phyloP scores from a whole-genome alignment of 1,139 yeast genomes.

The Wickerhamomyces sp. region DNA sequence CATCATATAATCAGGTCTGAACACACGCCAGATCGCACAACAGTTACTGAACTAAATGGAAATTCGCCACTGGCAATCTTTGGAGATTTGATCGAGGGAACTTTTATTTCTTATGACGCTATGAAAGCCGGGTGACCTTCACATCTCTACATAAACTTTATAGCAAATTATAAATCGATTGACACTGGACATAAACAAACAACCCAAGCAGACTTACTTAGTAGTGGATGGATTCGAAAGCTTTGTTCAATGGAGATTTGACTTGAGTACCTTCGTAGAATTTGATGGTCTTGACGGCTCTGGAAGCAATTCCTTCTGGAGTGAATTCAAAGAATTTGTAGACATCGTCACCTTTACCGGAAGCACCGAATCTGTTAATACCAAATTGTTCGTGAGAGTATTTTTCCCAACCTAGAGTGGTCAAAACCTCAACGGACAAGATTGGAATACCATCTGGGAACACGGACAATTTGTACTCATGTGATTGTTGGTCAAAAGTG shows the following conservation, averaged over 20 bases:
- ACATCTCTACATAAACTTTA: no score
- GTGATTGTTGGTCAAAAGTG: slow-evolving; percentile 81
- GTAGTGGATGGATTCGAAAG: slow-evolving; percentile 40
- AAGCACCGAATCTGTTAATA: slow-evolving; percentile 94
- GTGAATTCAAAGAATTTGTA: slow-evolving; percentile 88
- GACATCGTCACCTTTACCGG: slow-evolving; percentile 84
- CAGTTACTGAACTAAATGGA: no score
- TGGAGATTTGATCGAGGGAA: no score
- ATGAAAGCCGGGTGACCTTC: no score
- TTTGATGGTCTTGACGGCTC: slow-evolving; percentile 74
- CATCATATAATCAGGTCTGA: no score
- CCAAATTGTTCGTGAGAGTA: slow-evolving; percentile 98
- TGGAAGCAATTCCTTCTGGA: slow-evolving; percentile 85
- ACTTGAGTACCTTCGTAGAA: slow-evolving; percentile 78
- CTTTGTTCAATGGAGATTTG: slow-evolving; percentile 73
- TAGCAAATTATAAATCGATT: no score
- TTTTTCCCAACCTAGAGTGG: slow-evolving; percentile 90
- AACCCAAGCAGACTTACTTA: no score
- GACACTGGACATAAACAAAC: no score
- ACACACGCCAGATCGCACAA: no score
- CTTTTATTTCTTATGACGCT: no score
- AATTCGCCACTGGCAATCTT: no score
- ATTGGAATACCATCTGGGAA: slow-evolving; percentile 95
- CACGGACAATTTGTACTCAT: slow-evolving; percentile 76
- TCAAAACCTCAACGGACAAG: slow-evolving; percentile 89